These are phyloP conservation scores for Phyllosticta citriasiana DNA, from an alignment of 2,329 filamentous ascomycete genomes.

Conservation along the genomic window DNA sequence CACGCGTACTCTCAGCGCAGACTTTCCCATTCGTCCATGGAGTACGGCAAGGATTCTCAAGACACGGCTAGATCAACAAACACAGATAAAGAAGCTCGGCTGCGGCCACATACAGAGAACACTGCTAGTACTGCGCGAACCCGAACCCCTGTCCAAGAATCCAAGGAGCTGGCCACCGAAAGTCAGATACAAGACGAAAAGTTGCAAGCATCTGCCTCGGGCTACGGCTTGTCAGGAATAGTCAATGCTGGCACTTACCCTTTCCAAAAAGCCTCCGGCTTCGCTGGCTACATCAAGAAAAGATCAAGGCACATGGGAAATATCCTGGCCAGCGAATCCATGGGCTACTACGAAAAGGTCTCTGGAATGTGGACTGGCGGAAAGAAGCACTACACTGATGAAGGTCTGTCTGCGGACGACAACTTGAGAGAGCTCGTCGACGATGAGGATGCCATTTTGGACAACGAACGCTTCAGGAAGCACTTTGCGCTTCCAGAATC, in stretches of 20 bases:
- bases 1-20: constrained; percentile 9
- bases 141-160: constrained; percentile 1
- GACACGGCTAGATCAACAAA: constrained; percentile 27
- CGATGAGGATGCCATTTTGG: constrained; percentile 42
- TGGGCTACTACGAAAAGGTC: constrained; percentile 94
- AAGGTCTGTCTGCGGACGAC: constrained; percentile 57
- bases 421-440: constrained; percentile 46
- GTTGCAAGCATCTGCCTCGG: constrained; percentile 3
- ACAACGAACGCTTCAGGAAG: constrained; percentile 63
- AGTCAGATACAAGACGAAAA: constrained; percentile 5
- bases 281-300: constrained; percentile 73
- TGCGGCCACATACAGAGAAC: neutral
- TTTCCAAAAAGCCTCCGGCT: constrained; percentile 69
- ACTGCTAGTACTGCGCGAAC: constrained; percentile 3
- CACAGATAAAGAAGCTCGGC: neutral
- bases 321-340: constrained; percentile 77
- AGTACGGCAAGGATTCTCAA: constrained; percentile 23
- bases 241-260: constrained; percentile 61
- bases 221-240: constrained; percentile 37
- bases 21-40: constrained; percentile 16
- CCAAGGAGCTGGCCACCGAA: neutral
- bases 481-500: constrained; percentile 82
- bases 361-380: constrained; percentile 95
- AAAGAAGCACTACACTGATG: constrained; percentile 74
- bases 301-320: constrained; percentile 73